Conservation (phyloP, 2,329 filamentous ascomycete genomes). For the Emergomyces africanus region DNA sequence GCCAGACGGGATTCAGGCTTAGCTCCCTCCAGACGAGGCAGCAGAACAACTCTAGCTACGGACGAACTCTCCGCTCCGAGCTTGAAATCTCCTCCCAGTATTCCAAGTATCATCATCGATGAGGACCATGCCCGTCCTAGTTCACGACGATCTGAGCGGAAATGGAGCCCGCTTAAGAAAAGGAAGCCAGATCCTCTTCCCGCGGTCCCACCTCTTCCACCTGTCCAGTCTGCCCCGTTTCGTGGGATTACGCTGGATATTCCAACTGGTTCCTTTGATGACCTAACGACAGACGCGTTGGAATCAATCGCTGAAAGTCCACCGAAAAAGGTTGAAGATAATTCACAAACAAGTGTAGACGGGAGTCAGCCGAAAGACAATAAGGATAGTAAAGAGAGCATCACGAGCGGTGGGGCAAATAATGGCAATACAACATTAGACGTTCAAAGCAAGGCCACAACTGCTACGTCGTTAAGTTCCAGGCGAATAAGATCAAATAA, state of each 20-base stretch:
- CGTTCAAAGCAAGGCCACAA: constrained; percentile 8
- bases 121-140: constrained; percentile 26
- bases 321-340: not conserved
- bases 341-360: not conserved
- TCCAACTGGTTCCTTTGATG: constrained; percentile 41
- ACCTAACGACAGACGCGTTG: constrained; percentile 39
- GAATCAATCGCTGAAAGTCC: constrained; percentile 1
- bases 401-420: not conserved
- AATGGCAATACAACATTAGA: not conserved
- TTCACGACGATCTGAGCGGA: constrained; percentile 33
- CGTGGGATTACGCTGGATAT: constrained; percentile 42
- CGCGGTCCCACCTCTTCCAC: constrained; percentile 20
- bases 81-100: constrained; percentile 21
- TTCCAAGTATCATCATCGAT: constrained; percentile 30
- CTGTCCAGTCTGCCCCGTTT: constrained; percentile 28
- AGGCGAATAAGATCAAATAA: constrained; percentile 22
- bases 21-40: not conserved
- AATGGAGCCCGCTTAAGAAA: constrained; percentile 25
- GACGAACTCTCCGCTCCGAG: constrained; percentile 16
- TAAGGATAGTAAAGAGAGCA: not conserved
- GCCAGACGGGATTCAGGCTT: not conserved
- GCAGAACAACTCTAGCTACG: not conserved
- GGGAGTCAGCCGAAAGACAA: not conserved
- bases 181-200: constrained; percentile 26
- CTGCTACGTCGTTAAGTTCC: constrained; percentile 13